Evolutionary conservation across 148 eudicot species (phyloP), one percentile per base, ranked within the genome.

Genomic region (Spergularia bocconei): DNA sequence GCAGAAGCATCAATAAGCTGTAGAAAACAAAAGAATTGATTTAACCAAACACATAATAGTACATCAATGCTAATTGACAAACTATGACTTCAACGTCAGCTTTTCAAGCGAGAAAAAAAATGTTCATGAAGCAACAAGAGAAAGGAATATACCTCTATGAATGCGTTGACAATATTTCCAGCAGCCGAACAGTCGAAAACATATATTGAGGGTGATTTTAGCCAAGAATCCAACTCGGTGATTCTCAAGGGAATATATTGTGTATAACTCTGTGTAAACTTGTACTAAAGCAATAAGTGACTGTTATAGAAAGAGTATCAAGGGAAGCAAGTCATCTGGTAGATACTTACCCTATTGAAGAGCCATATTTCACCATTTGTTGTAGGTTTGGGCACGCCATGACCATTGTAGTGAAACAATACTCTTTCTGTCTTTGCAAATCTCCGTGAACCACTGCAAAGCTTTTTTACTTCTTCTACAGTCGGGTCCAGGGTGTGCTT

Each of bases 171-270:
- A 57, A 95, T 84, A 87, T 88, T 78, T 65, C 98, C 99, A 75
- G 98, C 99, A 70, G 99, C 98, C 79, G 99, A 92, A 79, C 98
- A 95, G 78, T 92, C 99, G 84, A 95, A 91, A 63, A 92, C 99
- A 77, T 92, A 95, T 68, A 95, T 89, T 17, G 99, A 92, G 16
- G 99, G 99, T 25, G 97, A 90, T 83, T 86, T 91, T 74, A 95
- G 69, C 99, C 97, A 95, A 61, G 94, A 89, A 80, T 95, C 99
- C 76, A 95, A 89, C 58, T 95, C 98, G 57, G 89, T 87, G 77
- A 95, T 75, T 13, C 94, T 93, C 82, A 95, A 82, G 23, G 99
- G 98, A 63, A 92, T 91, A 76, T 95, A 92, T 67, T 92, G 98
- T 3, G 98, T 91, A 82, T 90, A 95, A 79, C 90, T 89, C 98